Evolutionary conservation across 2,329 filamentous ascomycete genomes (phyloP).

Genomic region (Trichoderma gracile): DNA sequence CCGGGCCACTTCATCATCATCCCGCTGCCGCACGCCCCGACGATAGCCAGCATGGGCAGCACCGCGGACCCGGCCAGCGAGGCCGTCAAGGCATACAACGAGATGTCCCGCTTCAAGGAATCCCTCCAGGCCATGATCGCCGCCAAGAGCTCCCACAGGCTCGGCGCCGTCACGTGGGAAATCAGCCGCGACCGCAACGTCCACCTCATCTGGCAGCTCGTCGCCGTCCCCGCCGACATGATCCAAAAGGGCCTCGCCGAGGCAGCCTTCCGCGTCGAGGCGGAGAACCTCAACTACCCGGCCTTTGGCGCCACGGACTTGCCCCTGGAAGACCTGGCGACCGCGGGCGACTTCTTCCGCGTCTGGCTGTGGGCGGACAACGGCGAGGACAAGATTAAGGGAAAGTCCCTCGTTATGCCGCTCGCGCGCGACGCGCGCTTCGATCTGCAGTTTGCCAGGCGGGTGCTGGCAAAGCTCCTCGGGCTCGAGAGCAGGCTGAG

Average conservation of each 20-base stretch:
- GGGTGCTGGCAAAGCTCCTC: slow-evolving; percentile 85
- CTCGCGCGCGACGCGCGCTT: slow-evolving; percentile 74
- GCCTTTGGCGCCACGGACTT: slow-evolving; percentile 52
- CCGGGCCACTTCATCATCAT: slow-evolving; percentile 90
- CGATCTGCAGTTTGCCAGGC: slow-evolving; percentile 85
- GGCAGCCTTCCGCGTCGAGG: slow-evolving; percentile 84
- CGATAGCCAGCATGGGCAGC: slow-evolving; percentile 66
- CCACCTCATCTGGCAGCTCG: slow-evolving; percentile 91
- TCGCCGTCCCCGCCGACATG: slow-evolving; percentile 70
- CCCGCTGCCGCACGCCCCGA: slow-evolving; percentile 78
- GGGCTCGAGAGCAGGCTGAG: slow-evolving; percentile 74
- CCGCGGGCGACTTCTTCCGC: slow-evolving; percentile 69
- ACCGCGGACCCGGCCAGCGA: slow-evolving; percentile 51
- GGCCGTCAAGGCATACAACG: slow-evolving; percentile 63
- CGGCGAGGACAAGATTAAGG: slow-evolving; percentile 56
- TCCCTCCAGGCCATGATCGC: slow-evolving; percentile 78
- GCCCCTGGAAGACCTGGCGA: slow-evolving; percentile 51
- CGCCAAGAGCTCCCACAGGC: slow-evolving; percentile 53
- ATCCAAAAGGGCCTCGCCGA: slow-evolving; percentile 76
- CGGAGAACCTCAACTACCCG: slow-evolving; percentile 68
- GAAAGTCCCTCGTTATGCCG: slow-evolving; percentile 69
- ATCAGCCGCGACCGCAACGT: slow-evolving; percentile 80
- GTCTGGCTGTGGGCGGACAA: slow-evolving; percentile 74
- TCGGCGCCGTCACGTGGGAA: slow-evolving; percentile 90
- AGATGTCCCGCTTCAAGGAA: slow-evolving; percentile 81